These are phyloP conservation scores for Bruguiera gymnorhiza DNA, from an alignment of 345 rosid species.

Conservation along the genomic window DNA sequence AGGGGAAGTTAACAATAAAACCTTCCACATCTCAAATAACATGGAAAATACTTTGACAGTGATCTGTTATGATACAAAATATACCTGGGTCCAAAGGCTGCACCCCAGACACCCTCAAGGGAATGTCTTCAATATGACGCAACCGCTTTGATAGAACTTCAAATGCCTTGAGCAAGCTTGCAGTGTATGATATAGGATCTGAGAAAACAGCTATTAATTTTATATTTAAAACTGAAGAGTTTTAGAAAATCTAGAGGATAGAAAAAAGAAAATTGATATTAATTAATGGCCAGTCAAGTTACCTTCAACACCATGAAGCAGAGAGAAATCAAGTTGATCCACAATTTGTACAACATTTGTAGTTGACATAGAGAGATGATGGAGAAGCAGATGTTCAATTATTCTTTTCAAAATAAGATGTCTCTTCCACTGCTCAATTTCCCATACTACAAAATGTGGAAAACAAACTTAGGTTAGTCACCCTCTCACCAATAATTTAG, in stretches of 20 bases:
- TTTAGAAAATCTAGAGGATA: constrained; percentile 1
- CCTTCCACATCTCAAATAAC: not conserved
- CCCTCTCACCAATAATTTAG: not conserved
- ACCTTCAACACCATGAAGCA: constrained; percentile 71
- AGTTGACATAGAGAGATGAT: constrained; percentile 60
- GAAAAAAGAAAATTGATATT: not conserved
- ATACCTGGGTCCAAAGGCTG: constrained; percentile 88
- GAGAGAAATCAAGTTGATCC: constrained; percentile 89
- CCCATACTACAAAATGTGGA: constrained; percentile 61
- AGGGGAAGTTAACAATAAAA: too few relatives aligned
- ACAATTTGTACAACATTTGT: constrained; percentile 56
- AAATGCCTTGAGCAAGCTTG: constrained; percentile 58
- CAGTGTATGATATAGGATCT: constrained; percentile 69
- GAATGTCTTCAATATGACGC: constrained; percentile 67
- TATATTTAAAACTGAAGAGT: not conserved
- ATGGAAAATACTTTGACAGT: not conserved
- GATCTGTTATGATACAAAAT: not conserved
- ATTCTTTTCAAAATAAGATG: constrained; percentile 83
- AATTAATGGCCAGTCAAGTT: constrained; percentile 12
- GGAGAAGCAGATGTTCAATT: constrained; percentile 51
- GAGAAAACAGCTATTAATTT: constrained; percentile 21
- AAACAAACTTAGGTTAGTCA: constrained; percentile 21
- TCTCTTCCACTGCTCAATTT: constrained; percentile 56
- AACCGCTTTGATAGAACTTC: constrained; percentile 70
- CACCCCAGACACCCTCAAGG: constrained; percentile 73